These are phyloP conservation scores for Lophium mytilinum DNA, from an alignment of 495 filamentous ascomycete genomes.

Conservation along the genomic window DNA sequence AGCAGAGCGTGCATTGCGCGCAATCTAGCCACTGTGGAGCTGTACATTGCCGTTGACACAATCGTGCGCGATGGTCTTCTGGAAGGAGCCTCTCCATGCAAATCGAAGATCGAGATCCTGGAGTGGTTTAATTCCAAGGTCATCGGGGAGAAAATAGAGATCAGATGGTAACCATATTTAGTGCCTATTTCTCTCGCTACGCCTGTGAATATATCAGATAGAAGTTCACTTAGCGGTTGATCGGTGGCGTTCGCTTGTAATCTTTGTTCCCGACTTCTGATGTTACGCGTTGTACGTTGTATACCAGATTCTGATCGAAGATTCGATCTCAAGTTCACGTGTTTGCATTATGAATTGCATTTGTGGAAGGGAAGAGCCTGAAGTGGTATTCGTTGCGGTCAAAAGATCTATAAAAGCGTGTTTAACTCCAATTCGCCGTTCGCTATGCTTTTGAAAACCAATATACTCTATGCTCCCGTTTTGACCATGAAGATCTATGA, in stretches of 20 bases:
- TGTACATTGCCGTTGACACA: constrained; percentile 13
- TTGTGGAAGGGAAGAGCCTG: too few species aligned
- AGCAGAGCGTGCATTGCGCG: constrained; percentile 43
- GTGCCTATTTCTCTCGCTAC: too few species aligned
- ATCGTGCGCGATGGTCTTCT: constrained; percentile 37
- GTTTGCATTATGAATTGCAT: too few species aligned
- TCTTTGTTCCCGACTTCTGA: too few species aligned
- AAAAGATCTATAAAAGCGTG: too few species aligned
- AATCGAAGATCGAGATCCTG: constrained; percentile 36
- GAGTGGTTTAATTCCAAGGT: constrained; percentile 46
- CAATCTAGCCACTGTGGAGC: constrained; percentile 39
- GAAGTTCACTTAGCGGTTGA: too few species aligned
- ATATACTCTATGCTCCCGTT: constrained; percentile 4
- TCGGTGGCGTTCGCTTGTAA: too few species aligned
- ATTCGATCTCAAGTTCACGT: too few species aligned
- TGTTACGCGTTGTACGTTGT: too few species aligned
- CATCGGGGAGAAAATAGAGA: constrained; percentile 22
- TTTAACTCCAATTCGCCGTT: background rate
- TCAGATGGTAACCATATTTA: background rate
- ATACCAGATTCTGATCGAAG: too few species aligned
- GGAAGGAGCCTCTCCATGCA: constrained; percentile 32
- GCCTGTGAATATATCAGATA: too few species aligned
- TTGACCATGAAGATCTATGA: constrained; percentile 31
- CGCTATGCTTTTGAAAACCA: background rate
- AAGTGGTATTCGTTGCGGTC: too few species aligned